A percentile compares a stretch with the other conserved stretches of the same genome.
These are phyloP conservation scores for Saitozyma sp. DNA, from an alignment of 768 basidiomycete species.

Conservation along the genomic window DNA sequence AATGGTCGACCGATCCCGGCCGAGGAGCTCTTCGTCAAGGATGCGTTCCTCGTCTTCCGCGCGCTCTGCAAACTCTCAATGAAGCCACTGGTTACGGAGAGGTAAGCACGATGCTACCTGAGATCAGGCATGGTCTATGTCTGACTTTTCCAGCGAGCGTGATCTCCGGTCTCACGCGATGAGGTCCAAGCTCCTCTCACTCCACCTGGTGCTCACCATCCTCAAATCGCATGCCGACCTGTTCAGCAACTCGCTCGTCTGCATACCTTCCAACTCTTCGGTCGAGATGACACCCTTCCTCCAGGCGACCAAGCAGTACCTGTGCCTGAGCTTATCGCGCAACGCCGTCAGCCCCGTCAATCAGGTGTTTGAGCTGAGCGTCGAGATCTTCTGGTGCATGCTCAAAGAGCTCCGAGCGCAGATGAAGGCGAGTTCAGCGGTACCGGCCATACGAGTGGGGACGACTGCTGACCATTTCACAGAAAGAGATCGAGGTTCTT, in stretches of 20 bases:
- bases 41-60: conserved; percentile 95
- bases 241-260: conserved; percentile 81
- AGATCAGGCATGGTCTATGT: not conserved
- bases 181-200: conserved; percentile 90
- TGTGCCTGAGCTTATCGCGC: conserved; percentile 85
- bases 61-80: conserved; percentile 96
- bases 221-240: conserved; percentile 86
- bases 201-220: conserved; percentile 90
- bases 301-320: conserved; percentile 92
- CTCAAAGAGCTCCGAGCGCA: conserved; percentile 91
- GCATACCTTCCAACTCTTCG: conserved; percentile 86
- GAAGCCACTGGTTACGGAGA: conserved; percentile 92
- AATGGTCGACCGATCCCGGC: conserved; percentile 60
- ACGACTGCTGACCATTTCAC: conserved; percentile 18
- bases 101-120: conserved; percentile 56
- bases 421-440: conserved; percentile 69
- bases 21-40: conserved; percentile 92
- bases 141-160: conserved; percentile 67
- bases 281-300: conserved; percentile 85
- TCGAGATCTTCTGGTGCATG: conserved; percentile 97
- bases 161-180: conserved; percentile 94
- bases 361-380: conserved; percentile 95
- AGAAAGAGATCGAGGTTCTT: conserved; percentile 99
- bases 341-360: conserved; percentile 94
- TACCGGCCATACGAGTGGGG: not conserved